These are phyloP conservation scores for Cichorium intybus DNA, from an alignment of 140 eudicot genomes.

Conservation along the genomic window DNA sequence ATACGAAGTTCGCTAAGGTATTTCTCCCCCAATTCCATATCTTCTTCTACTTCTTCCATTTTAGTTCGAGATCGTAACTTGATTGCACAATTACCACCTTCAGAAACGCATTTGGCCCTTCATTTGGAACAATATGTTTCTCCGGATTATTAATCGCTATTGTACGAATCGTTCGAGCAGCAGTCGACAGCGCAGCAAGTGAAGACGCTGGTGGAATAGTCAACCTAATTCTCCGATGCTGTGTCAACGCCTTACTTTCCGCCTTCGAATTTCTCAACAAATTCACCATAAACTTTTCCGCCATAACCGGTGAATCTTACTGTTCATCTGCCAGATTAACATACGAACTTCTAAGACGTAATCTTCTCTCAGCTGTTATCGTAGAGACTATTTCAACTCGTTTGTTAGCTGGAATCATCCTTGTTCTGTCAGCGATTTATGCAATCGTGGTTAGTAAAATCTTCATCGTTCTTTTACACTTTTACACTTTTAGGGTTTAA, in stretches of 20 bases:
- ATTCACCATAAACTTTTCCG: conserved; percentile 88
- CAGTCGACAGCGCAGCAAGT: conserved; percentile 77
- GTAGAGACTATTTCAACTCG: conserved; percentile 93
- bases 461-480: neutral
- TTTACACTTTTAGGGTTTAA: neutral
- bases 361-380: conserved; percentile 85
- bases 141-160: conserved; percentile 65
- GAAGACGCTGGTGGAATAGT: conserved; percentile 73
- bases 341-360: conserved; percentile 80
- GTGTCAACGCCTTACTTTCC: conserved; percentile 57
- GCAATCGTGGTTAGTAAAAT: conserved; percentile 67
- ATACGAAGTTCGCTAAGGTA: conserved; percentile 76
- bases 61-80: conserved; percentile 12
- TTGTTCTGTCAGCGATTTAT: conserved; percentile 78
- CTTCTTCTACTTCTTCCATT: neutral
- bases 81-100: conserved; percentile 12
- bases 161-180: conserved; percentile 76
- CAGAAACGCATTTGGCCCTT: conserved; percentile 97
- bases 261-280: conserved; percentile 86
- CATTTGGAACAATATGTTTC: conserved; percentile 88
- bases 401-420: conserved; percentile 58
- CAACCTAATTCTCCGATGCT: conserved; percentile 64
- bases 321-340: conserved; percentile 87
- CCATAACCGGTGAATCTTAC: conserved; percentile 97
- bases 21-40: neutral